Percentiles rank a stretch among this genome's conserved stretches.
Conservation (phyloP, 177 flowering plant species). For the Vitis hybrid region DNA sequence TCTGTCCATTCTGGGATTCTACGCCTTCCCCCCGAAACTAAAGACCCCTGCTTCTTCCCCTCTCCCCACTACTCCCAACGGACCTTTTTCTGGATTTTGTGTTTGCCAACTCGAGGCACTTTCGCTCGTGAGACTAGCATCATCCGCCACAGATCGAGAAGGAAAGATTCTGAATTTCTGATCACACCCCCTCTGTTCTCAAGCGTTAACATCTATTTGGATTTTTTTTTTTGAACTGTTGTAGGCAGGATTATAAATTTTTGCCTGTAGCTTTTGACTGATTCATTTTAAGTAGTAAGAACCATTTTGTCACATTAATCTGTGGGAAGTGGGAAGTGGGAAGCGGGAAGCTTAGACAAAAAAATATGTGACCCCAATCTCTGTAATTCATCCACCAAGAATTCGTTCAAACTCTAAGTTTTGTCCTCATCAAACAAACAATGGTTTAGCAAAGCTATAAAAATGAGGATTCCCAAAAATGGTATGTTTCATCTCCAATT, state of each 20-base stretch:
- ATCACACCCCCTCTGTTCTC: neutral
- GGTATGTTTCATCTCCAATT: neutral
- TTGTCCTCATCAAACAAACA: too few relatives aligned
- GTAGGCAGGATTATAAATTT: too few relatives aligned
- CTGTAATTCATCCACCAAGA: too few relatives aligned
- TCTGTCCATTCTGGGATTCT: slow-evolving; percentile 35
- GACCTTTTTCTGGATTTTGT: neutral
- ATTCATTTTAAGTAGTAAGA: too few relatives aligned
- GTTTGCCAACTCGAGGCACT: slow-evolving; percentile 12
- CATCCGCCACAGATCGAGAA: neutral
- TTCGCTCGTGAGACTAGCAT: neutral
- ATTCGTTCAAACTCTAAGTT: too few relatives aligned
- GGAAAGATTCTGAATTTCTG: neutral
- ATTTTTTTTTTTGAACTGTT: too few relatives aligned
- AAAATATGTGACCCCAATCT: too few relatives aligned
- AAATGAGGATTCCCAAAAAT: neutral
- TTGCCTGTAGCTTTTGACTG: too few relatives aligned
- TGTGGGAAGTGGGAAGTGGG: slow-evolving; percentile 19
- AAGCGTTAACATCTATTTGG: too few relatives aligned
- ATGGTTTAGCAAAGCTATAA: too few relatives aligned
- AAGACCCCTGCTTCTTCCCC: neutral
- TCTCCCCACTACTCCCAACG: neutral
- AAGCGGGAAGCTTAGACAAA: neutral
- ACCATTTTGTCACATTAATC: too few relatives aligned
- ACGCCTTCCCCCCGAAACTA: slow-evolving; percentile 9